These are phyloP conservation scores for Lipomyces spencermartinsiae DNA, from an alignment of 805 yeast species.

Conservation along the genomic window DNA sequence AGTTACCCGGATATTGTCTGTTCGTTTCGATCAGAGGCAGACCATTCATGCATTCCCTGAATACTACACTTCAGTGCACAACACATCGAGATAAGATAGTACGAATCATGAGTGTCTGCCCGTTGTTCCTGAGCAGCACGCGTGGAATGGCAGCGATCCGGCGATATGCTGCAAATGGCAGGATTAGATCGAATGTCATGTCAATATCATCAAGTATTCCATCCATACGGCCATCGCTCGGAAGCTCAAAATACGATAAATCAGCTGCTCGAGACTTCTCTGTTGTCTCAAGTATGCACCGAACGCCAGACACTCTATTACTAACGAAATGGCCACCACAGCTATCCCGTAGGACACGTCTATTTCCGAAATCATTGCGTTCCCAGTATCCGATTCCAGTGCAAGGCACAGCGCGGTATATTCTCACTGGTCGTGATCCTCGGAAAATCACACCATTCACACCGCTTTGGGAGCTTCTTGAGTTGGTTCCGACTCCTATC, in stretches of 20 bases:
- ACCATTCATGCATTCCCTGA: background rate
- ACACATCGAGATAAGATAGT: background rate
- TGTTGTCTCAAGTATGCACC: background rate
- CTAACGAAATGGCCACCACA: background rate
- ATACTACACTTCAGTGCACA: background rate
- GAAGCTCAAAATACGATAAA: background rate
- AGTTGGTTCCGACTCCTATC: conserved; percentile 25
- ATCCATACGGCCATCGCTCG: background rate
- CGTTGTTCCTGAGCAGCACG: background rate
- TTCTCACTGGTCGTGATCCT: background rate
- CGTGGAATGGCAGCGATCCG: background rate
- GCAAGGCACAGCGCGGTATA: background rate
- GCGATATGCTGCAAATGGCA: background rate
- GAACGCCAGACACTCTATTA: background rate
- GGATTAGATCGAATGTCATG: background rate
- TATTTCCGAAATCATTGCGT: background rate
- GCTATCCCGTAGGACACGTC: background rate
- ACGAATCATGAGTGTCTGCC: background rate
- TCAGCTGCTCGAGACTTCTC: background rate
- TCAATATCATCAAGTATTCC: background rate
- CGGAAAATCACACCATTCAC: background rate
- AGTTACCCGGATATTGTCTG: background rate
- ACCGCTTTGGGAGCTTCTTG: conserved; percentile 6
- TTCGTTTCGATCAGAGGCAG: background rate
- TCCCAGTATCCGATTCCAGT: background rate